phyloP scores from a whole-genome alignment of 2,329 filamentous ascomycete species.

The Fusarium veterinarium region DNA sequence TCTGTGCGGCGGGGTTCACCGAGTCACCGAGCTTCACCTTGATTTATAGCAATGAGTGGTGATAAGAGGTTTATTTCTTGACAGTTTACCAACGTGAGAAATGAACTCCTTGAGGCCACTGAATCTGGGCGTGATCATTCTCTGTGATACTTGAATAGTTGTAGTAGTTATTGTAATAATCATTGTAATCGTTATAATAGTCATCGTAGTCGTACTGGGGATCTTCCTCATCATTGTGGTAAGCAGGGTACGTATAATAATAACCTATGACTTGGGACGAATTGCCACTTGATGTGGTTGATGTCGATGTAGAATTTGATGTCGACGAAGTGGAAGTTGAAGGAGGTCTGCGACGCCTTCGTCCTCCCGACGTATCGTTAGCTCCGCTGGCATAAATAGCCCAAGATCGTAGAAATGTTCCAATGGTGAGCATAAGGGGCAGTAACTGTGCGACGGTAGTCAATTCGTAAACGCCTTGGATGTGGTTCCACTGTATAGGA shows the following conservation, averaged over 20 bases:
- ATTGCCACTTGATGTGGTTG: not conserved
- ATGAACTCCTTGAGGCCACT: constrained; percentile 30
- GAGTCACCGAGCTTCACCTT: constrained; percentile 36
- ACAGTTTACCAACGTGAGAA: constrained; percentile 10
- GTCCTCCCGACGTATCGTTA: not conserved
- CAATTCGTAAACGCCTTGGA: constrained; percentile 41
- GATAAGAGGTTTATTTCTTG: not conserved
- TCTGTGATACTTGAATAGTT: not conserved
- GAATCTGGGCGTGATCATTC: not conserved
- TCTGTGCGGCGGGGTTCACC: constrained; percentile 45
- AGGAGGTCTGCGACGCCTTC: not conserved
- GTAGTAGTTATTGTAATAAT: not conserved
- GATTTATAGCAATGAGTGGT: not conserved
- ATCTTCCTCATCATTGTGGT: not conserved
- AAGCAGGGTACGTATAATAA: not conserved
- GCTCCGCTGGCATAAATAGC: constrained; percentile 33
- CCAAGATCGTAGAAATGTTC: constrained; percentile 44
- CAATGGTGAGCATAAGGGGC: constrained; percentile 48
- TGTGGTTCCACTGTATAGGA: constrained; percentile 49
- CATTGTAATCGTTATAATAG: not conserved
- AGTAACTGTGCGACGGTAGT: constrained; percentile 47
- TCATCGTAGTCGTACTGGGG: not conserved
- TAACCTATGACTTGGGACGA: not conserved
- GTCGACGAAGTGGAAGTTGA: not conserved
- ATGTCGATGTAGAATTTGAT: not conserved